Conservation (phyloP, 2,329 filamentous ascomycete species). For the Epichloe brachyelytri region DNA sequence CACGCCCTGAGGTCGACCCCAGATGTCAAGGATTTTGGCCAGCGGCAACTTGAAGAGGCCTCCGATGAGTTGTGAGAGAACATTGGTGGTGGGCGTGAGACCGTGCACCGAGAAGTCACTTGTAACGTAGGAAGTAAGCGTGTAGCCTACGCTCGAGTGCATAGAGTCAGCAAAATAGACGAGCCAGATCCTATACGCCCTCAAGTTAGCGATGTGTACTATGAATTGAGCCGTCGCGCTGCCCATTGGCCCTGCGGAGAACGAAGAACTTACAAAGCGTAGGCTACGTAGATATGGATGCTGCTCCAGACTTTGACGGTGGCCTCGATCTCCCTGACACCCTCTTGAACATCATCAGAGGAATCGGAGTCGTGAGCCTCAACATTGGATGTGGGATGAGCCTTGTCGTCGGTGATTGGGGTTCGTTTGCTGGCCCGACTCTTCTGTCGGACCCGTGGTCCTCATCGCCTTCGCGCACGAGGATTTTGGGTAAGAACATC, state of each 20-base stretch:
- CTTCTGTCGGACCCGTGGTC: background rate
- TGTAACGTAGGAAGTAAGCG: background rate
- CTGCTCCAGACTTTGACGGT: background rate
- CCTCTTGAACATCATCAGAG: background rate
- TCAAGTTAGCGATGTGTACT: constrained; percentile 18
- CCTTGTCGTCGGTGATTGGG: background rate
- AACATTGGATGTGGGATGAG: background rate
- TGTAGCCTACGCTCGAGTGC: constrained; percentile 1
- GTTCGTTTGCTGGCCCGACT: background rate
- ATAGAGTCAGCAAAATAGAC: constrained; percentile 5
- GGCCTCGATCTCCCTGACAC: constrained; percentile 1
- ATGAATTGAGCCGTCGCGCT: background rate
- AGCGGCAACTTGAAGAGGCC: constrained; percentile 50
- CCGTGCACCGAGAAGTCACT: constrained; percentile 40
- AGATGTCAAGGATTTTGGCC: constrained; percentile 49
- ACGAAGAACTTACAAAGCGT: background rate
- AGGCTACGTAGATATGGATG: background rate
- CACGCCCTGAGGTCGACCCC: constrained; percentile 49
- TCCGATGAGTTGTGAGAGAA: constrained; percentile 39
- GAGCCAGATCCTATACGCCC: constrained; percentile 2
- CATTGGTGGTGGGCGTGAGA: constrained; percentile 37
- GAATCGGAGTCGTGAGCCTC: background rate
- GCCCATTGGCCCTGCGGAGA: background rate
- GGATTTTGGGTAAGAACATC: constrained; percentile 3
- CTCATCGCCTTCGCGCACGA: constrained; percentile 1